phyloP scores from a whole-genome alignment of 768 basidiomycete genomes.

The Leccinum truebloodii region DNA sequence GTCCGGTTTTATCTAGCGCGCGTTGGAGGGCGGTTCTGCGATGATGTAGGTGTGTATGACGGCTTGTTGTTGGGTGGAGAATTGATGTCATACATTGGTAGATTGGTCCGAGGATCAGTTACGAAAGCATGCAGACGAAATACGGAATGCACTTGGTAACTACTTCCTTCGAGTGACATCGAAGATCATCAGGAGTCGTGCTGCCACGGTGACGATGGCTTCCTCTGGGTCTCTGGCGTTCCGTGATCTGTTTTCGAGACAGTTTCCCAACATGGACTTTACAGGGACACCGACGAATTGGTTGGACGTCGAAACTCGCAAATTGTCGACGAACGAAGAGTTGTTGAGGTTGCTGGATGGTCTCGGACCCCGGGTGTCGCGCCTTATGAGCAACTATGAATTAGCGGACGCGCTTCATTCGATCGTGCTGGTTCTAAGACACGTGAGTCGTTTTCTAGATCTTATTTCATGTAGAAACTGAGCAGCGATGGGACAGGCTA shows the following conservation, averaged over 20 bases:
- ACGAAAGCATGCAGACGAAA: slow-evolving; percentile 57
- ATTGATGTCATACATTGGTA: slow-evolving; percentile 27
- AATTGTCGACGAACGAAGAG: slow-evolving; percentile 24
- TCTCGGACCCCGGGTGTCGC: slow-evolving; percentile 19
- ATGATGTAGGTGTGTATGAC: slow-evolving; percentile 65
- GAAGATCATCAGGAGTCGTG: slow-evolving; percentile 42
- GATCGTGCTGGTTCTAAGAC: too few relatives aligned
- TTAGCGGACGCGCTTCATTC: too few relatives aligned
- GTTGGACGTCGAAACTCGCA: slow-evolving; percentile 18
- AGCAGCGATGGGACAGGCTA: too few relatives aligned
- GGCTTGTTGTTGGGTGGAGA: background rate
- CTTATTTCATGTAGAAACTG: too few relatives aligned
- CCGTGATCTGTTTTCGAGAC: slow-evolving; percentile 13
- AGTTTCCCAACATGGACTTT: slow-evolving; percentile 10
- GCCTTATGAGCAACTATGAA: too few relatives aligned
- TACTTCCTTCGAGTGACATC: slow-evolving; percentile 69
- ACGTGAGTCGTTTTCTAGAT: too few relatives aligned
- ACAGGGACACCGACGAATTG: background rate
- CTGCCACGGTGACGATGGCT: background rate
- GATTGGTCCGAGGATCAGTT: slow-evolving; percentile 78
- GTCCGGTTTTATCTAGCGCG: slow-evolving; percentile 82
- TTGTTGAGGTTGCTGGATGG: slow-evolving; percentile 22
- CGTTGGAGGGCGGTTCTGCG: slow-evolving; percentile 73
- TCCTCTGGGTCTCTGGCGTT: slow-evolving; percentile 21
- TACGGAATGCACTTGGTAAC: slow-evolving; percentile 74